These are phyloP conservation scores for Neophaeococcomyces mojaviensis DNA, from an alignment of 2,329 filamentous ascomycete species.

Conservation along the genomic window DNA sequence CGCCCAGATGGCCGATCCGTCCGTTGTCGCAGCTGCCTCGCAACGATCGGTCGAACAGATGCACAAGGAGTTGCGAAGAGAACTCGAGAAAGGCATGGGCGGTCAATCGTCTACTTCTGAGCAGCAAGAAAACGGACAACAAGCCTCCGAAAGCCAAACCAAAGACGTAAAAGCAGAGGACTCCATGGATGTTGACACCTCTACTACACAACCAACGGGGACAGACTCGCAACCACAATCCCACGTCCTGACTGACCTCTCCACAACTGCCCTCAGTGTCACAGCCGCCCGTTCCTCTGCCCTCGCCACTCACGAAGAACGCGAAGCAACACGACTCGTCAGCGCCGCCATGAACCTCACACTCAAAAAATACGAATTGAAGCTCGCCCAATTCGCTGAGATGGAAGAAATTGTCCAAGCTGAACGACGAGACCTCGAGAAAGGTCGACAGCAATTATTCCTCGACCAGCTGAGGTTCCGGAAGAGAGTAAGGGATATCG, in stretches of 20 bases:
- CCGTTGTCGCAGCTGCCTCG: slow-evolving; percentile 81
- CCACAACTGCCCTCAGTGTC: slow-evolving; percentile 75
- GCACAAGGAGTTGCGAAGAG: slow-evolving; percentile 68
- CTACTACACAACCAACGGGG: slow-evolving; percentile 32
- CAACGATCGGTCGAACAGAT: slow-evolving; percentile 82
- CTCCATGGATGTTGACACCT: slow-evolving; percentile 56
- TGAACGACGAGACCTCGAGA: slow-evolving; percentile 85
- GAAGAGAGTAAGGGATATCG: slow-evolving; percentile 73
- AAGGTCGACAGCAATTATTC: slow-evolving; percentile 86
- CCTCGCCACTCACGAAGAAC: slow-evolving; percentile 90
- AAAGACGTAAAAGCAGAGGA: slow-evolving; percentile 46
- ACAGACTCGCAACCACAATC: neutral
- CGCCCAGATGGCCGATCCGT: slow-evolving; percentile 81
- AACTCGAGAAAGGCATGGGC: slow-evolving; percentile 58
- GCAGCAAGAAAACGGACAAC: slow-evolving; percentile 6
- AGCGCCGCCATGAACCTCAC: slow-evolving; percentile 87
- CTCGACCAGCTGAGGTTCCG: slow-evolving; percentile 86
- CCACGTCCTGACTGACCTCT: slow-evolving; percentile 37
- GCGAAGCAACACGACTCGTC: slow-evolving; percentile 89
- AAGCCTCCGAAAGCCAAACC: slow-evolving; percentile 42
- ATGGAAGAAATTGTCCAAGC: slow-evolving; percentile 89
- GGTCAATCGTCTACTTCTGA: slow-evolving; percentile 17
- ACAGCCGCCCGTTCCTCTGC: slow-evolving; percentile 79
- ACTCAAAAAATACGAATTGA: slow-evolving; percentile 91
- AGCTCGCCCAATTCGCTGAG: slow-evolving; percentile 91